Evolutionary conservation across 371 early-diverging fungal species (phyloP).

Genomic region (Syncephalastrum racemosum): DNA sequence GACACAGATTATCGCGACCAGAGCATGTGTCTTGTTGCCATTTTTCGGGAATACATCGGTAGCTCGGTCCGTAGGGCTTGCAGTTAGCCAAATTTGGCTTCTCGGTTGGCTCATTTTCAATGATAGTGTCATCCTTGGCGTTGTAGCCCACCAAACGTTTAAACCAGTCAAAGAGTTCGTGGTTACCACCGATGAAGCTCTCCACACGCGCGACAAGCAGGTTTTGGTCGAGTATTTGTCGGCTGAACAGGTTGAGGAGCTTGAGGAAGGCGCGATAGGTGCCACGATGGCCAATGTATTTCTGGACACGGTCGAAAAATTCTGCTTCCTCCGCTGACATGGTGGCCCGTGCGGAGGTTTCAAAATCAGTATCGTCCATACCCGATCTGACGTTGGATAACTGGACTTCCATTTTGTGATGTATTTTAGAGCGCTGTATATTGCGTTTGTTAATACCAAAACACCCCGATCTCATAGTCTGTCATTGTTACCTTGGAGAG

Average conservation of each 20-base stretch:
- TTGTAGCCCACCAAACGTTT: slow-evolving; percentile 91
- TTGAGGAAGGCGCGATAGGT: slow-evolving; percentile 95
- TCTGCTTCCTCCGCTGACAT: slow-evolving; percentile 74
- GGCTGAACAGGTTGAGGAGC: slow-evolving; percentile 91
- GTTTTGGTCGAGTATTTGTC: slow-evolving; percentile 86
- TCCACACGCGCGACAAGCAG: slow-evolving; percentile 82
- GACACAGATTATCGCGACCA: slow-evolving; percentile 89
- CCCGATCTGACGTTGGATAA: slow-evolving; percentile 19
- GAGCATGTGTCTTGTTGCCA: slow-evolving; percentile 64
- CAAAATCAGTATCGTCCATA: slow-evolving; percentile 10
- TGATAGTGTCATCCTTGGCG: slow-evolving; percentile 41
- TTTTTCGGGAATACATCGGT: slow-evolving; percentile 62
- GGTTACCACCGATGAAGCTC: slow-evolving; percentile 70
- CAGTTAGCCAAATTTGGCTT: slow-evolving; percentile 53
- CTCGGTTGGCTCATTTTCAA: slow-evolving; percentile 46
- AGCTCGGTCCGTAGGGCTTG: slow-evolving; percentile 61
- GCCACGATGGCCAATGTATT: slow-evolving; percentile 72
- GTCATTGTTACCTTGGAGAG: slow-evolving; percentile 10
- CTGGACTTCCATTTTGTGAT: slow-evolving; percentile 13
- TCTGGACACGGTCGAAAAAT: slow-evolving; percentile 88
- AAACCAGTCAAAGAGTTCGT: slow-evolving; percentile 88
- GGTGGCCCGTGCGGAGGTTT: slow-evolving; percentile 10
- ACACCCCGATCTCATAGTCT: background rate
- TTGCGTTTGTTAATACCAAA: background rate
- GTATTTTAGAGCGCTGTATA: slow-evolving; percentile 7